Evolutionary conservation across 345 rosid species (phyloP), one percentile per base, ranked within the genome.

Genomic region (Ceriops zippeliana): DNA sequence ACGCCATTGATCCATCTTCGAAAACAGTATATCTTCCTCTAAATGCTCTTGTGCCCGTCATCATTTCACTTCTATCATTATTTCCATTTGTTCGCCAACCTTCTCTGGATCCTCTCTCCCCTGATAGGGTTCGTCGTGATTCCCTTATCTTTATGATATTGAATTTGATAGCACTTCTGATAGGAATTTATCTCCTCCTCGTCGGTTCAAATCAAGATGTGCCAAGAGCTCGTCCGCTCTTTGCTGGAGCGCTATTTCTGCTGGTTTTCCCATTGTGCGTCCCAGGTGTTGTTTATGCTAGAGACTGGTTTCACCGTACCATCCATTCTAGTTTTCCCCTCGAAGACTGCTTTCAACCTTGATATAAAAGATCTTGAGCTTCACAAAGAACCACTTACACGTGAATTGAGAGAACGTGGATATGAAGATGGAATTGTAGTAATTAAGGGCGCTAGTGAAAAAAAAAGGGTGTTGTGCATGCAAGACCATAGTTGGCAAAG

Each of bases 41-140:
- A 66, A 93, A 93, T 62, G 93, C 95, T 24, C 26, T 83, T 28
- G 79, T 89, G 51, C 98, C 97, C 6, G 84, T 93, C n/a, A 27
- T 86, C 57, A 73, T 78, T 52, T 89, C 91, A 49, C 28, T 88
- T 65, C 79, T 83, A 17, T 88, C 96, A 37, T 70, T 89, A 24
- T 8, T 86, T 66, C 98, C 97, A 0, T 89, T 93, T 56, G 92
- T 93, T 71, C 89, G 96, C 46, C 98, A 91, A 54, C 97, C 96
- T 15, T 71, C 89, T 53, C 71, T 91, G 49, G 91, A 85, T 19
- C 93, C 96, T 63, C 95, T 89, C 31, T 76, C 92, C 17, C 86
- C 86, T 0, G 90, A 88, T 57, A 88, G 82, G 20, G 85, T 83
- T 30, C 89, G 85, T 30, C 88, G 92, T 4, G 96, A 91, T 78